Conservation (phyloP, 352 stramenopile species). For the Phytophthora brassicae region DNA sequence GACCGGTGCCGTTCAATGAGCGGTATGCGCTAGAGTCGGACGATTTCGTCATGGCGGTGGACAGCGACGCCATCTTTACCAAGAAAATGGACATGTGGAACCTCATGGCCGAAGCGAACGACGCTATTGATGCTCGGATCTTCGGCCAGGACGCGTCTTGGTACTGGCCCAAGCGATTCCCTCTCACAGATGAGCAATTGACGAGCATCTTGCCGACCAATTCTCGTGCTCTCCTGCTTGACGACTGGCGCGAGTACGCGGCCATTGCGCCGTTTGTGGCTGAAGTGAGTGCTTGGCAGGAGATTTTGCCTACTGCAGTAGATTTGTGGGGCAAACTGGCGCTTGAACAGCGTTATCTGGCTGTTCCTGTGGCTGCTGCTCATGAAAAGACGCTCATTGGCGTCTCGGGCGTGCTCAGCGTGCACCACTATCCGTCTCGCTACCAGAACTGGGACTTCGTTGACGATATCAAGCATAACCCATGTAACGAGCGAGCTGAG, state of each 20-base stretch:
- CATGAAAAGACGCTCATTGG: constrained; percentile 57
- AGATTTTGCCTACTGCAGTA: constrained; percentile 52
- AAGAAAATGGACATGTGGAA: constrained; percentile 78
- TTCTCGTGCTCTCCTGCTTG: constrained; percentile 42
- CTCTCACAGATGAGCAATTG: constrained; percentile 42
- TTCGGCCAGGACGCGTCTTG: constrained; percentile 82
- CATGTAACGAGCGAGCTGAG: constrained; percentile 46
- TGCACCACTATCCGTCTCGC: constrained; percentile 79
- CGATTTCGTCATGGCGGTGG: constrained; percentile 78
- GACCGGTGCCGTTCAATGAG: constrained; percentile 29
- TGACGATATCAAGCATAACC: constrained; percentile 80
- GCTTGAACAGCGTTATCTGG: constrained; percentile 57
- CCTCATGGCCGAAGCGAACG: constrained; percentile 64
- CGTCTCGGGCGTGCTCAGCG: constrained; percentile 69
- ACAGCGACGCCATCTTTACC: constrained; percentile 82
- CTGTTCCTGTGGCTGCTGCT: constrained; percentile 67
- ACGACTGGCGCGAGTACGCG: constrained; percentile 75
- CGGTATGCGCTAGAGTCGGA: constrained; percentile 41
- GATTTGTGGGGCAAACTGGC: constrained; percentile 56
- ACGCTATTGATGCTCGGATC: constrained; percentile 57
- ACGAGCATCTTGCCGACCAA: constrained; percentile 38
- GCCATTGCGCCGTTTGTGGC: constrained; percentile 74
- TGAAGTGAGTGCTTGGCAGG: constrained; percentile 50
- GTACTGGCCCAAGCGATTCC: constrained; percentile 65
- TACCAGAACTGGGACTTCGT: constrained; percentile 90